Evolutionary conservation across 768 basidiomycete genomes (phyloP), one percentile per base, ranked within the genome.

Genomic region (Pisolithus marmoratus): DNA sequence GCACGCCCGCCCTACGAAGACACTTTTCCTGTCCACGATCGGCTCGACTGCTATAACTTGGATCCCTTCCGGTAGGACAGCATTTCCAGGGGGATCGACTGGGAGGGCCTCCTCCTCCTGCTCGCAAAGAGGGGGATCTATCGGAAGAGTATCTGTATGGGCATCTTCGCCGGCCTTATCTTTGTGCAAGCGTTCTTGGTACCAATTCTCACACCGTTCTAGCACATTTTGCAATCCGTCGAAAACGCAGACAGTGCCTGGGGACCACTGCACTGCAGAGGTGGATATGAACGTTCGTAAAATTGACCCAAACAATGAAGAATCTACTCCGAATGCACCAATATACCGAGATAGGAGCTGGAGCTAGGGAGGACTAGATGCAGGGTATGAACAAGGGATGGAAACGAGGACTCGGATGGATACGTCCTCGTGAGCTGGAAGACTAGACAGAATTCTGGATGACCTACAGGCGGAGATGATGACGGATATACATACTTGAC

Each of bases 1-100:
- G 65, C 90, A 91, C 1, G 92, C 91, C 20, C 92, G 80, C 8
- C 93, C 94, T 8, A 95, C 74, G 60, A 97, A 96, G 1, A 77
- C 75, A 55, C 88, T 91, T 65, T 88, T 94, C 24, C 93, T 77
- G 66, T 95, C 94, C 8, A 79, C 72, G 50, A 97, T 91, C 1
- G 94, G 81, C 51, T 91, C 89, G 0, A 88, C 81, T 41, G 82
- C 77, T 52, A 80, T 70, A 12, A 97, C 77, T 44, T 79, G 67
- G n/a, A 91, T 70, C 1, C 81, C 86, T 19, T 77, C 74, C 0
- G 87, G 86, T 17, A 85, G 64, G 7, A 60, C 56, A 2, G 52
- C 24, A 29, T 65, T 50, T 36, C 59, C 45, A 26, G 56, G 56
- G 5, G 55, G 37, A 6, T 11, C 24, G 15, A 6, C 47, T 14